These are phyloP conservation scores for Epichloe sp. DNA, from an alignment of 2,329 filamentous ascomycete genomes.

Conservation along the genomic window DNA sequence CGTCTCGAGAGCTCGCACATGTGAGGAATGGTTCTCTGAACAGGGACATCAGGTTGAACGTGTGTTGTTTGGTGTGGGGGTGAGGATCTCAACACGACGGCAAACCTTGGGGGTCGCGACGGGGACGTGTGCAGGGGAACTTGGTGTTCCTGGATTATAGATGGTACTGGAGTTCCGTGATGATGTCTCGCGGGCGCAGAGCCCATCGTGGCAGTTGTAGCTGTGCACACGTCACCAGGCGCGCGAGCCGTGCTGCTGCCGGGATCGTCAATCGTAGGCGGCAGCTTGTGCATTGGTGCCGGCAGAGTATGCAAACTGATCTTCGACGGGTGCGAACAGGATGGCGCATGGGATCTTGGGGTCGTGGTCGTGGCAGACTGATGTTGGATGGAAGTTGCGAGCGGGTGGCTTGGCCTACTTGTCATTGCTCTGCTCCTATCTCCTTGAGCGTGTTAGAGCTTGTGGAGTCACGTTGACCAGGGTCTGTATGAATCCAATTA, in stretches of 20 bases:
- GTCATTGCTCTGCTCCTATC: no score
- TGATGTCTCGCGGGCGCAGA: not conserved
- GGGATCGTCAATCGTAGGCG: not conserved
- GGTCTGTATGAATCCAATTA: no score
- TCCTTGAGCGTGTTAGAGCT: no score
- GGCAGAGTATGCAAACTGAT: not conserved
- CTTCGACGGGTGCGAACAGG: no score
- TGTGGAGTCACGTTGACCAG: no score
- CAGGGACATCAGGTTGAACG: not conserved
- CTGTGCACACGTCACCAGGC: not conserved
- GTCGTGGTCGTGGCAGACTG: no score
- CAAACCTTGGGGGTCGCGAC: not conserved
- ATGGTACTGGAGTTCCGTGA: not conserved
- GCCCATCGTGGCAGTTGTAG: not conserved
- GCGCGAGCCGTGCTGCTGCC: not conserved
- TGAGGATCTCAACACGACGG: not conserved
- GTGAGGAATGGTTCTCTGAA: not conserved
- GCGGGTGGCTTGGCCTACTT: no score
- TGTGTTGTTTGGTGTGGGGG: not conserved
- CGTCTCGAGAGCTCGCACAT: not conserved
- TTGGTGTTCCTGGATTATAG: not conserved
- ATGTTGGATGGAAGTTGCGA: no score
- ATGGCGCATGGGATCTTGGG: no score
- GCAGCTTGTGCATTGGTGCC: not conserved
- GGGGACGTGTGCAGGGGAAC: not conserved